phyloP scores from a whole-genome alignment of 176 grass and related monocot species.

The Chrysopogon serrulatus region DNA sequence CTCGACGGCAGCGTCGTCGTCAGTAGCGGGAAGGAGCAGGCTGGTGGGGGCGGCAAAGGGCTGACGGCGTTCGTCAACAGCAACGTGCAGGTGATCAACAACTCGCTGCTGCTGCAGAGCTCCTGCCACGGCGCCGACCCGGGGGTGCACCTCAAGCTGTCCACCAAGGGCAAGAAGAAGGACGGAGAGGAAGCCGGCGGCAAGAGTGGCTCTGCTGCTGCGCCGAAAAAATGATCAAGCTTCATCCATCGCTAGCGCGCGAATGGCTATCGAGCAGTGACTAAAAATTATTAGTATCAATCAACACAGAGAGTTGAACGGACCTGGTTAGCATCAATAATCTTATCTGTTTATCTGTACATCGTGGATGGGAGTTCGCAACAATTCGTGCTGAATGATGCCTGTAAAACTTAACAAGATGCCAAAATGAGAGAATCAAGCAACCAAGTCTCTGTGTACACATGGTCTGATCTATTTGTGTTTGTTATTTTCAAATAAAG shows the following conservation, averaged over 20 bases:
- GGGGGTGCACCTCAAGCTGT: conserved; percentile 51
- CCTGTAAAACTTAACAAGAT: background rate
- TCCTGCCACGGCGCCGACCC: conserved; percentile 44
- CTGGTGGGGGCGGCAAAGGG: background rate
- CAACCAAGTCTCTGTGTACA: background rate
- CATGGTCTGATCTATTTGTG: background rate
- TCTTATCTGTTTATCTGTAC: background rate
- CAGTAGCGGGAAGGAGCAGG: background rate
- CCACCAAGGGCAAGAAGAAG: conserved; percentile 26
- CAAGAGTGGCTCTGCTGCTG: background rate
- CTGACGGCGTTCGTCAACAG: conserved; percentile 51
- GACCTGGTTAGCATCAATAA: background rate
- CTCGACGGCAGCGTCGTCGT: background rate
- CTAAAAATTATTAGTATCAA: background rate
- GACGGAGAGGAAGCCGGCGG: background rate
- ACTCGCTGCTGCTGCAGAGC: conserved; percentile 64
- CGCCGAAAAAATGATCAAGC: background rate
- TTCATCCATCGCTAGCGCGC: background rate
- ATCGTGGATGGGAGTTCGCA: background rate
- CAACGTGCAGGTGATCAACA: conserved; percentile 87
- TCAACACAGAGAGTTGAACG: background rate
- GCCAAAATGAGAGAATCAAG: background rate
- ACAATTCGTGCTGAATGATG: background rate
- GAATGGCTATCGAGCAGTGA: background rate
- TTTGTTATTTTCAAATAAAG: background rate